These are phyloP conservation scores for Penicillium subrubescens DNA, from an alignment of 495 filamentous ascomycete species.

Conservation along the genomic window DNA sequence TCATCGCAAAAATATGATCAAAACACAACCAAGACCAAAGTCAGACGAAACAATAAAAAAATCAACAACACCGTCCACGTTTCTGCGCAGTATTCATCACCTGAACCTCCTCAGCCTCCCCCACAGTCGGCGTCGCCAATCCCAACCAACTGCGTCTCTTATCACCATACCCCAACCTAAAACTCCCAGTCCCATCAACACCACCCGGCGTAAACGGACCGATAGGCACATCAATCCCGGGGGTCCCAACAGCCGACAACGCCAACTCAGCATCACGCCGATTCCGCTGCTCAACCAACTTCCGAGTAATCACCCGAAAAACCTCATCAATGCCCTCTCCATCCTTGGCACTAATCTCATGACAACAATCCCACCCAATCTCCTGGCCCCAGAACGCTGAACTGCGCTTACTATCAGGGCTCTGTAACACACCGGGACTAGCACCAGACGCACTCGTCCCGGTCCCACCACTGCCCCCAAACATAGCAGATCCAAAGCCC, in stretches of 20 bases:
- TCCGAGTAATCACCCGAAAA: constrained; percentile 90
- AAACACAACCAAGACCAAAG: not conserved
- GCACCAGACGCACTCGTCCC: constrained; percentile 27
- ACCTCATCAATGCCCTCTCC: constrained; percentile 98
- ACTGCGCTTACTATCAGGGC: constrained; percentile 74
- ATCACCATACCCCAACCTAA: constrained; percentile 47
- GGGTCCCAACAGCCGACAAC: constrained; percentile 44
- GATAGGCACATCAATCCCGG: constrained; percentile 12
- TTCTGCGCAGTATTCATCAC: constrained; percentile 25
- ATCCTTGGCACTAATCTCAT: constrained; percentile 92
- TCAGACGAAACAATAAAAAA: not conserved
- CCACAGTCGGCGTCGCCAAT: constrained; percentile 45
- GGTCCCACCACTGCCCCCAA: constrained; percentile 17
- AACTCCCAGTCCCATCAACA: constrained; percentile 45
- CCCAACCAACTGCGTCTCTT: constrained; percentile 58
- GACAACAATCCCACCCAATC: constrained; percentile 92
- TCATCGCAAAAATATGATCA: not conserved
- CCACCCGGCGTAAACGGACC: constrained; percentile 22
- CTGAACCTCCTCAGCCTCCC: constrained; percentile 37
- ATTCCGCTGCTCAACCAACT: constrained; percentile 89
- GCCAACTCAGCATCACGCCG: constrained; percentile 60
- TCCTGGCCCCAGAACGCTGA: constrained; percentile 90
- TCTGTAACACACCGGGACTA: constrained; percentile 53
- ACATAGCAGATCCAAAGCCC: constrained; percentile 15
- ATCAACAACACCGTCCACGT: constrained; percentile 47